phyloP scores from a whole-genome alignment of 2,329 filamentous ascomycete species.

The Bisporella sp. region DNA sequence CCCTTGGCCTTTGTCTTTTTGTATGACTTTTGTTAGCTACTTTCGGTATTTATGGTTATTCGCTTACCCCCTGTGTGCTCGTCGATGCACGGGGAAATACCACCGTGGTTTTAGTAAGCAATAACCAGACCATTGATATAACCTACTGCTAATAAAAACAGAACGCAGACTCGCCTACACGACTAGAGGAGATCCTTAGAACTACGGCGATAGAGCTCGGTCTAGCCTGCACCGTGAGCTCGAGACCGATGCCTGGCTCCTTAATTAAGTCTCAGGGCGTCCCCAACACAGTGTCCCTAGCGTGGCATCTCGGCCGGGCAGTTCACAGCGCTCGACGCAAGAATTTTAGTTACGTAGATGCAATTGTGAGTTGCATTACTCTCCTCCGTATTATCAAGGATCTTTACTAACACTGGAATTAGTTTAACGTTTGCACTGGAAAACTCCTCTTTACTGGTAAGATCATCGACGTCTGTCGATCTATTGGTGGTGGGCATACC shows the following conservation, averaged over 20 bases:
- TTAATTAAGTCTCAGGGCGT: conserved; percentile 29
- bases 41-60: no score
- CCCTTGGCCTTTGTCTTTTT: no score
- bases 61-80: conserved; percentile 27
- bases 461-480: conserved; percentile 52
- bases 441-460: conserved; percentile 57
- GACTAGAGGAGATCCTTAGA: no score
- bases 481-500: conserved; percentile 48
- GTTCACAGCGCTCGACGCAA: conserved; percentile 40
- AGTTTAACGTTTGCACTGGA: conserved; percentile 45
- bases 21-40: no score
- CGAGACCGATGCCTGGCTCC: conserved; percentile 30
- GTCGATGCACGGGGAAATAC: no score
- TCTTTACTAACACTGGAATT: conserved; percentile 44
- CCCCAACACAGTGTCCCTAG: conserved; percentile 34
- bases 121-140: conserved; percentile 24
- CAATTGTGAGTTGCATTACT: no score
- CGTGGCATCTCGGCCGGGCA: conserved; percentile 46
- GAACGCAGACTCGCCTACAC: conserved; percentile 22
- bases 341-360: conserved; percentile 45
- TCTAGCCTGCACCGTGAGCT: no score
- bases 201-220: no score
- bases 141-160: conserved; percentile 32
- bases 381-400: no score
- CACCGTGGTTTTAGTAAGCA: no score